Evolutionary conservation across 2,329 filamentous ascomycete species (phyloP), one percentile per base, ranked within the genome.

Genomic region (Gnomoniopsis sp.): DNA sequence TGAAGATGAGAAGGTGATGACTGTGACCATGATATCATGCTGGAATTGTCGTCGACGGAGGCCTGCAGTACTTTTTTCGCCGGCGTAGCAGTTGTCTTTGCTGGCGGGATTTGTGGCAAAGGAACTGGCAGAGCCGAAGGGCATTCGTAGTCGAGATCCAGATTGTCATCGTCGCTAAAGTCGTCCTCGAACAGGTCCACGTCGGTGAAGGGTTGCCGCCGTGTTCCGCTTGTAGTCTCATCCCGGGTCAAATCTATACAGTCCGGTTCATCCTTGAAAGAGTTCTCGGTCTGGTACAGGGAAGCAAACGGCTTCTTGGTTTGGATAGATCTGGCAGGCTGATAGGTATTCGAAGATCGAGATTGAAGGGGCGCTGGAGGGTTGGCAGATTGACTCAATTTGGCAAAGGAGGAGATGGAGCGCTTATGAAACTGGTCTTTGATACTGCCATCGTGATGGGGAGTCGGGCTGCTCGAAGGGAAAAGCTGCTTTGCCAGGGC

Each of bases 131-230:
- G 77, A 2, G 81, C 76, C 1, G 77, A 72, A 0, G 87, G 85
- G 59, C 85, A 80, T 59, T 89, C 81, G 53, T 86, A 82, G 62
- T 92, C 83, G 21, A 89, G 73, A 62, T 90, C 89, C 23, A 96
- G 77, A 57, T 91, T 84, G 21, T 88, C 82, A 65, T 96, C 92
- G 69, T 93, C 90, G 66, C 91, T 91, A 65, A 96, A 95, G 68
- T 96, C 93, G 65, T 93, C 87, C 62, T 92, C 89, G 60, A 86
- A 84, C 63, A 92, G 89, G 61, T 82, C 84, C 11, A 89, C 82
- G 6, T 68, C 61, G n/a, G 64, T 51, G 6, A 63, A 55, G 11
- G 63, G 66, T 26, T 68, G 65, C 8, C 65, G 62, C 12, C 69
- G 59, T 43, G 69, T 62, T 30, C 64, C 50, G 53, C 71, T 51